These are phyloP conservation scores for Microsporum ferrugineum DNA, from an alignment of 2,329 filamentous ascomycete genomes.

Conservation along the genomic window DNA sequence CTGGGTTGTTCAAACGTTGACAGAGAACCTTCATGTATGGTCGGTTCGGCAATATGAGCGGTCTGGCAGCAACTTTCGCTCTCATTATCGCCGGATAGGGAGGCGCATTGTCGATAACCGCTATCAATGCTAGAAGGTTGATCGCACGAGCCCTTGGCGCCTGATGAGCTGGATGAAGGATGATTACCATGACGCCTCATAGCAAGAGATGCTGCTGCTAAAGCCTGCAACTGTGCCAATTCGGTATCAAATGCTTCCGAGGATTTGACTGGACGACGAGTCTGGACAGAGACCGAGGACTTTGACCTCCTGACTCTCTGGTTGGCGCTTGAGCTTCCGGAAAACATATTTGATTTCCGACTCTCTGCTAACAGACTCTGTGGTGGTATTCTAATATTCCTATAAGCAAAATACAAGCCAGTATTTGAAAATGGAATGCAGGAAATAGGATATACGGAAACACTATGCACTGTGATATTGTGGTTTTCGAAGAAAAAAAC, in stretches of 20 bases:
- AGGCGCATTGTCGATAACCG: neutral
- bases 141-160: neutral
- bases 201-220: conserved; percentile 33
- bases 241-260: conserved; percentile 23
- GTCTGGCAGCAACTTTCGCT: neutral
- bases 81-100: neutral
- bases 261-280: conserved; percentile 14
- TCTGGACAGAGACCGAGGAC: conserved; percentile 30
- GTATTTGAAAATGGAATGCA: neutral
- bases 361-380: no score
- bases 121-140: neutral
- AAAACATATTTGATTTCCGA: conserved; percentile 16
- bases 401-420: neutral
- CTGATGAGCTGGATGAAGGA: conserved; percentile 5
- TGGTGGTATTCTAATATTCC: neutral
- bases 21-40: neutral
- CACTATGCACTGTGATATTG: neutral
- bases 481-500: neutral
- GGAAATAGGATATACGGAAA: neutral
- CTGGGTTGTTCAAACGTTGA: neutral
- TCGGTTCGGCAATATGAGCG: neutral
- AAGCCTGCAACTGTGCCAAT: conserved; percentile 25
- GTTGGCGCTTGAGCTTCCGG: conserved; percentile 22
- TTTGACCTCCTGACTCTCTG: conserved; percentile 28
- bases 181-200: conserved; percentile 29